Base-by-base conservation (phyloP, 169 alveolate species). In the Plasmodium adleri region DNA sequence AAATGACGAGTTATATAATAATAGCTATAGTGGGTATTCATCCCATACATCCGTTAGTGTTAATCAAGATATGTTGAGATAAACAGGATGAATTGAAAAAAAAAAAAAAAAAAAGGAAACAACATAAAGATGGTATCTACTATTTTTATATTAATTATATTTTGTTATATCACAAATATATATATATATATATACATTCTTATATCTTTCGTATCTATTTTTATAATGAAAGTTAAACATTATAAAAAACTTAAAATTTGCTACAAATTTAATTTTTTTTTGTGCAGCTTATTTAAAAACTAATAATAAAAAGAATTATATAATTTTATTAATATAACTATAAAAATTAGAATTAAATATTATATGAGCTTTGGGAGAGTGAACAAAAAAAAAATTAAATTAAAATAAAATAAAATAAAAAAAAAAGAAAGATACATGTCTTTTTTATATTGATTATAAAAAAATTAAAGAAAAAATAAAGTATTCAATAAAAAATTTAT, bases 41-140 rank as follows among this genome's bases (percentile, higher is more conserved):
- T 80, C 90, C 32, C 90, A 80, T 6, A 80, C 90, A 24, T 80
- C 90, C 17, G 90, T 68, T 10, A 80, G 90, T 64, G 15, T 20
- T n/a, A n/a, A 7, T 60, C 76, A 68, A 17, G 22, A 67, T 68
- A 68, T 8, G 1, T 15, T 13, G 2, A 56, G 17, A 56, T 56
- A 6, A 56, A 56, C 45, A 8, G 10, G 7, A 26, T 13, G 28
- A 13, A 59, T 39, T 6, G 47, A 39, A 39, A 39, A 20, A 0
- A 20, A 0, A 20, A 20, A 0, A 20, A 20, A 39, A 39, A 32
- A 32, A 32, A 32, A 0, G 7, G 9, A 32, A 5, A 32, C 8
- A 32, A 32, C 4, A 32, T 0, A 39, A 39, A 39, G 0, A 39
- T 39, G 47, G 9, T 0, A 5, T 7, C 1, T 39, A 39, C 7